These are phyloP conservation scores for Chaetomium sp. DNA, from an alignment of 2,329 filamentous ascomycete species.

Conservation along the genomic window DNA sequence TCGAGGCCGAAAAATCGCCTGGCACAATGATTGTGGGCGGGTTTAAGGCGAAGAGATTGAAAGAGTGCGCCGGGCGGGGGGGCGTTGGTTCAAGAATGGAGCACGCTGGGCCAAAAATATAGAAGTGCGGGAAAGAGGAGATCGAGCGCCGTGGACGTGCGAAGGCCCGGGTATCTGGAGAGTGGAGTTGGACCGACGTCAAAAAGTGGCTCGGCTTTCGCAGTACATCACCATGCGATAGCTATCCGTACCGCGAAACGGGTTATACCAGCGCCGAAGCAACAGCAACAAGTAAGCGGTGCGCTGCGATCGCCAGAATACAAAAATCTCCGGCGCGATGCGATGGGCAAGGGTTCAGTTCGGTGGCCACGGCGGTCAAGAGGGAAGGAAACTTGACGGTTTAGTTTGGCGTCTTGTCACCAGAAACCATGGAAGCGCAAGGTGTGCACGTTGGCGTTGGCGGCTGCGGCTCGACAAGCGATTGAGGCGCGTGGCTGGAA, in stretches of 20 bases:
- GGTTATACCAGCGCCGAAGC: neutral
- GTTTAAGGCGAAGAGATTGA: too few relatives aligned
- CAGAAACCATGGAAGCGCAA: neutral
- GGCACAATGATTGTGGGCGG: neutral
- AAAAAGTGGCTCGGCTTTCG: too few relatives aligned
- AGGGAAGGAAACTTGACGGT: neutral
- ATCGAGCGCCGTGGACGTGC: constrained; percentile 10
- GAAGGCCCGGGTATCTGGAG: neutral
- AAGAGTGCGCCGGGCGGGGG: too few relatives aligned
- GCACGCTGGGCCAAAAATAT: too few relatives aligned
- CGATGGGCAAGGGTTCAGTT: neutral
- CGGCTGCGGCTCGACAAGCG: neutral
- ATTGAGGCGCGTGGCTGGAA: constrained; percentile 21
- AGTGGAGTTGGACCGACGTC: neutral
- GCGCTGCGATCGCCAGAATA: neutral
- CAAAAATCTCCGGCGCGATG: neutral
- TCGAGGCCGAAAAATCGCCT: constrained; percentile 2
- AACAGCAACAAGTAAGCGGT: neutral
- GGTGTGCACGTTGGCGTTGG: neutral
- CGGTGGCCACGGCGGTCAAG: neutral
- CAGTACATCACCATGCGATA: neutral
- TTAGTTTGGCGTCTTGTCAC: neutral
- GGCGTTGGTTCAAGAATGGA: too few relatives aligned
- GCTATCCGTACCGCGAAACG: neutral
- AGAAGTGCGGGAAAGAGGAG: neutral